phyloP scores from a whole-genome alignment of 768 basidiomycete genomes.

The Calocybe indica region DNA sequence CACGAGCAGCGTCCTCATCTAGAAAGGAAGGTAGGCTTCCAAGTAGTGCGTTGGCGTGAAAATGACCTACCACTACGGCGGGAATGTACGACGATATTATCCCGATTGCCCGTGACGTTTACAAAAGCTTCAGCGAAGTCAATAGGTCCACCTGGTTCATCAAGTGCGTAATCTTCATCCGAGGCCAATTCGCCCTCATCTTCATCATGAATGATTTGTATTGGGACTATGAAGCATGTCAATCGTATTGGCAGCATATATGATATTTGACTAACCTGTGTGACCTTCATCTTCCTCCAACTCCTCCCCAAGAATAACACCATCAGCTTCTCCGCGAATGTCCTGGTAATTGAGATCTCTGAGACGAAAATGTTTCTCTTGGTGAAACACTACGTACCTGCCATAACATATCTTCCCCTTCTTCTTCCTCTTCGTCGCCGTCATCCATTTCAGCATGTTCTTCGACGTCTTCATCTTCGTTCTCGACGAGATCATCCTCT shows the following conservation, averaged over 20 bases:
- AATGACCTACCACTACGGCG: conserved; percentile 44
- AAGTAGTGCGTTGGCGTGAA: neutral
- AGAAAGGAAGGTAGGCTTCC: conserved; percentile 8
- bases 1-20: conserved; percentile 53
- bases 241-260: neutral
- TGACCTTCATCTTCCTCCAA: conserved; percentile 59
- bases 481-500: conserved; percentile 51
- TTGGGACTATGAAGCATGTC: conserved; percentile 25
- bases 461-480: conserved; percentile 45
- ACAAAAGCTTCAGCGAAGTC: conserved; percentile 47
- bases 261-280: conserved; percentile 33
- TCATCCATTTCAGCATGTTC: conserved; percentile 32
- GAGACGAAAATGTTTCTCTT: neutral
- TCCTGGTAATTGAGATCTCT: conserved; percentile 29
- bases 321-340: conserved; percentile 42
- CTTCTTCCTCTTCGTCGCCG: conserved; percentile 47
- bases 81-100: conserved; percentile 46
- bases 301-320: conserved; percentile 39
- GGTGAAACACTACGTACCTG: conserved; percentile 31
- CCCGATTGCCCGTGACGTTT: conserved; percentile 38
- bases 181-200: conserved; percentile 59
- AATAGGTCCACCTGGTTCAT: conserved; percentile 40
- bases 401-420: conserved; percentile 54
- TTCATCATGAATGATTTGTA: conserved; percentile 57
- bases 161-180: conserved; percentile 53